These are phyloP conservation scores for Herpetomonas tarakana DNA, from an alignment of 208 protist species.

Conservation along the genomic window DNA sequence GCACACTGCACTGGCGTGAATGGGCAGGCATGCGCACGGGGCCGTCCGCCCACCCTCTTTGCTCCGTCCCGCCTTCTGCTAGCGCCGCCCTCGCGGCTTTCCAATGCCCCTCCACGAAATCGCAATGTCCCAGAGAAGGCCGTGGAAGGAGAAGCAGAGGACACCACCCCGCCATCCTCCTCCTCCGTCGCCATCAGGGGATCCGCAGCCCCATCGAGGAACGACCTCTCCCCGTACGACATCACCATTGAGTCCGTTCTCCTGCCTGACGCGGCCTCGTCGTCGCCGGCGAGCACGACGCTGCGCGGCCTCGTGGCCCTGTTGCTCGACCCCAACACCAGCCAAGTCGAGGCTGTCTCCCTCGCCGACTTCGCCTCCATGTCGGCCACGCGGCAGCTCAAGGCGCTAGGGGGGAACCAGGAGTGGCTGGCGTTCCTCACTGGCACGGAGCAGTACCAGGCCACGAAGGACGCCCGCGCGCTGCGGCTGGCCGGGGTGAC, in stretches of 20 bases:
- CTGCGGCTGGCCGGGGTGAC: slow-evolving; percentile 63
- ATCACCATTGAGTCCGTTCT: slow-evolving; percentile 17
- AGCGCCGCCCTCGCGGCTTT: too few relatives aligned
- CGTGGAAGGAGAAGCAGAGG: too few relatives aligned
- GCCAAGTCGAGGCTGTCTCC: slow-evolving; percentile 54
- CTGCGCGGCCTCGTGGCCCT: slow-evolving; percentile 57
- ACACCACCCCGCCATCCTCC: too few relatives aligned
- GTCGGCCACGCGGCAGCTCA: slow-evolving; percentile 52
- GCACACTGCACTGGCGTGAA: too few relatives aligned
- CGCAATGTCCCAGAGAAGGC: too few relatives aligned
- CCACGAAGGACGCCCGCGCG: slow-evolving; percentile 54
- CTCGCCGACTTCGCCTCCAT: slow-evolving; percentile 72
- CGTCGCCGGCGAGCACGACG: slow-evolving; percentile 11
- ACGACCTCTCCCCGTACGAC: too few relatives aligned
- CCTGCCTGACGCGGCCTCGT: slow-evolving; percentile 3
- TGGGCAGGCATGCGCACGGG: too few relatives aligned
- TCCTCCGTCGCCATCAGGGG: too few relatives aligned
- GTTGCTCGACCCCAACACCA: slow-evolving; percentile 55
- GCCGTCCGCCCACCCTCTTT: too few relatives aligned
- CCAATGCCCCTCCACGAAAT: too few relatives aligned
- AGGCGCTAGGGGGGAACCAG: slow-evolving; percentile 40
- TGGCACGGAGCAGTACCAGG: slow-evolving; percentile 58
- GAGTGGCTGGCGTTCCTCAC: slow-evolving; percentile 58
- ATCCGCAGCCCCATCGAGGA: too few relatives aligned
- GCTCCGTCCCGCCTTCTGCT: too few relatives aligned